Conservation (phyloP, 129 eudicot species). For the Flaveria trinervia region DNA sequence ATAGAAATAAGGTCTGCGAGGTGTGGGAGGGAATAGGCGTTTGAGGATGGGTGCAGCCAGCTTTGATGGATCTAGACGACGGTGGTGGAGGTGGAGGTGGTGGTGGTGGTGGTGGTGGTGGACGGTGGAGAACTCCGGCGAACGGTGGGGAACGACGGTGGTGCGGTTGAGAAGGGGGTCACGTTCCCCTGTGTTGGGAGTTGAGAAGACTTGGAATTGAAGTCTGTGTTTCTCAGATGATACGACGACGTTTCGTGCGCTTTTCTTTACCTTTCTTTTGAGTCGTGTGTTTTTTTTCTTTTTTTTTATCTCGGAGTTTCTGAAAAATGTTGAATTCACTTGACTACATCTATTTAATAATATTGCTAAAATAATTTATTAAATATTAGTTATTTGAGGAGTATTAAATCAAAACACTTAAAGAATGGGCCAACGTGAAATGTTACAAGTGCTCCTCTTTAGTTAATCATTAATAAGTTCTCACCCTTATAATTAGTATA, state of each 20-base stretch:
- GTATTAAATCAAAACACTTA: too few species aligned
- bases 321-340: too few species aligned
- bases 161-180: background rate
- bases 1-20: conserved; percentile 19
- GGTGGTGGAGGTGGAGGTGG: background rate
- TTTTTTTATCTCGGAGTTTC: too few species aligned
- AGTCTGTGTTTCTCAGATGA: background rate
- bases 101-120: background rate
- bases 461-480: too few species aligned
- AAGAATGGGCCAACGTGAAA: too few species aligned
- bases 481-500: too few species aligned
- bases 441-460: too few species aligned
- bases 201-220: background rate
- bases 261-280: too few species aligned
- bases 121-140: background rate
- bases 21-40: conserved; percentile 59
- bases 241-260: background rate
- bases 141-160: background rate
- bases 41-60: conserved; percentile 58
- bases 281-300: too few species aligned
- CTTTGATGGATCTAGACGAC: conserved; percentile 8
- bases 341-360: too few species aligned
- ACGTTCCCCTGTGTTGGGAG: background rate
- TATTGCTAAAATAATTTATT: too few species aligned
- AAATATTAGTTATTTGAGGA: too few species aligned